Evolutionary conservation across 148 eudicot species (phyloP), one percentile per base, ranked within the genome.

Genomic region (Nepenthes mirabilis): DNA sequence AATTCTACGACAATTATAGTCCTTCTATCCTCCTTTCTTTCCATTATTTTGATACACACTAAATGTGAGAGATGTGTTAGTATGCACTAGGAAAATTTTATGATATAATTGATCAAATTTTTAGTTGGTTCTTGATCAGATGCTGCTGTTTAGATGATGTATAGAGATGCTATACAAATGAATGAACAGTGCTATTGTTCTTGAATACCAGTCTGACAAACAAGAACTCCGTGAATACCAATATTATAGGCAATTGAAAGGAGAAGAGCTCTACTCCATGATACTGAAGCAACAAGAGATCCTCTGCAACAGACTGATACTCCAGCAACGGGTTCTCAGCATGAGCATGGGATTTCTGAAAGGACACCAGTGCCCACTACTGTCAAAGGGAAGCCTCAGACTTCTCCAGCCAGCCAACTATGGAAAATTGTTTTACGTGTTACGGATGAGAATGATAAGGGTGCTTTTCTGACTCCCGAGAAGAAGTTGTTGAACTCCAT

Each of bases 161-260:
- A 59, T 56, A 10, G 2, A 32, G 45, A 3, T 40, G 45, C 45
- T 40, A 40, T 40, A 1, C 40, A 55, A 6, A 8, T 33, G 11
- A 33, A 9, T 23, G 23, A 23, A 23, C 23, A 23, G 2, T 55
- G 10, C 1, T 3, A 33, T 6, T 54, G 57, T 54, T 3, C 13
- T 33, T 23, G 33, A 6, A n/a, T 33, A 54, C 34, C 5, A 12
- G 6, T n/a, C 34, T 14, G 35, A 33, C 10, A 12, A 23, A n/a
- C 34, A 33, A 14, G 35, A 54, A 10, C 11, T 54, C 2, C 11
- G 36, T 6, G 9, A 33, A 34, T 32, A 2, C 5, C 2, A 11
- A 6, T 65, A 45, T 60, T 36, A 34, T 55, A 88, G 96, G 87
- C 89, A 52, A 73, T 88, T 59, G 87, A 85, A 55, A 81, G 84